Percentiles rank a stretch among this genome's conserved stretches.
Conservation (phyloP, 129 eudicot species). For the Artemisia tridentata region DNA sequence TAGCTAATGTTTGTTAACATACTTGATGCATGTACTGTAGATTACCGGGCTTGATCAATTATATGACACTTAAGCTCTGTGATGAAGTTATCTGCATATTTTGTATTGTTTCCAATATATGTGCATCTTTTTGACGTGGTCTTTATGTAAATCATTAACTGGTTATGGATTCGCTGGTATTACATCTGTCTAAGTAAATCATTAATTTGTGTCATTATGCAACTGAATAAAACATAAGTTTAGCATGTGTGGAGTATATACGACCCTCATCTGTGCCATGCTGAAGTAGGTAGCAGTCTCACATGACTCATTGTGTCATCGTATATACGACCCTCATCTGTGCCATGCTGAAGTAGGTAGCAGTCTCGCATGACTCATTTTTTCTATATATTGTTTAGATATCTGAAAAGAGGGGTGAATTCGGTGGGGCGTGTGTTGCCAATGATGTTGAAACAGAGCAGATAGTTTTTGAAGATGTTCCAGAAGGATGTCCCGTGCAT, state of each 20-base stretch:
- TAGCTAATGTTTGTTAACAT: constrained; percentile 12
- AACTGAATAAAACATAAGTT: constrained; percentile 1
- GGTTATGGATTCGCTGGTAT: background rate
- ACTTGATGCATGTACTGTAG: background rate
- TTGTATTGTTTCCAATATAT: background rate
- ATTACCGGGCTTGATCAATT: background rate
- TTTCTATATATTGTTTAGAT: too few species aligned
- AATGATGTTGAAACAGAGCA: too few species aligned
- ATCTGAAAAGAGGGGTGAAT: too few species aligned
- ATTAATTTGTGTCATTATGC: background rate
- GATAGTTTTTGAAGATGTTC: too few species aligned
- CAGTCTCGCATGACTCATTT: too few species aligned
- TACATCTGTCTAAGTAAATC: background rate
- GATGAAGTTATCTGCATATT: constrained; percentile 10
- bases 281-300: too few species aligned
- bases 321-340: too few species aligned
- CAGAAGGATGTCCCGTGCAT: too few species aligned
- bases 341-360: too few species aligned
- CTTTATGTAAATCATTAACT: background rate
- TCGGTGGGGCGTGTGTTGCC: too few species aligned
- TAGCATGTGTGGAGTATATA: constrained; percentile 2
- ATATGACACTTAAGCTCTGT: background rate
- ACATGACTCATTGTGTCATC: too few species aligned
- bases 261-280: too few species aligned
- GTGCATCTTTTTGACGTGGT: constrained; percentile 3